Conservation (phyloP, 73 alveolate genomes). For the Uronychia binucleata region DNA sequence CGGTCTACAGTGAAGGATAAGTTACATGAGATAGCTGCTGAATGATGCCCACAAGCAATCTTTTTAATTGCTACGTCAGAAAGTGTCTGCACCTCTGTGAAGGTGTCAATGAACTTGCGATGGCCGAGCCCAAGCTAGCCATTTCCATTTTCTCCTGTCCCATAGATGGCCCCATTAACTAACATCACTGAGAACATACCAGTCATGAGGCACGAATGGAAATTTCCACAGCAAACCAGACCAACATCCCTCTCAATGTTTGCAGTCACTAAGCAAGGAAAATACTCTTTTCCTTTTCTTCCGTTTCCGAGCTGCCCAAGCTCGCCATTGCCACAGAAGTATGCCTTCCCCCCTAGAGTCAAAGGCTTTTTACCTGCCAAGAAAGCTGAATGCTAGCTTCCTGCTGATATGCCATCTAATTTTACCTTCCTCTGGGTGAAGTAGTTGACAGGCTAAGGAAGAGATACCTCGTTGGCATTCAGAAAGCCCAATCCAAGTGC, state of each 20-base stretch:
- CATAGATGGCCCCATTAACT: conserved; percentile 14
- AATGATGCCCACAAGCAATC: conserved; percentile 57
- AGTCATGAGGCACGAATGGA: conserved; percentile 1
- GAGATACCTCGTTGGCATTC: not conserved
- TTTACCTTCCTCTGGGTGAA: conserved; percentile 8
- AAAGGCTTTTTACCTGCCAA: no score
- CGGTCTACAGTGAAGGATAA: not conserved
- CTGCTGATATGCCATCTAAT: conserved; percentile 26
- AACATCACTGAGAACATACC: not conserved
- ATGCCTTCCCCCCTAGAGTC: conserved; percentile 21
- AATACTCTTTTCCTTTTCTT: not conserved
- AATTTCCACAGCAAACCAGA: not conserved
- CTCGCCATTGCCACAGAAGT: conserved; percentile 3
- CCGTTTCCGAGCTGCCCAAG: conserved; percentile 1
- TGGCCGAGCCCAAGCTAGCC: conserved; percentile 6
- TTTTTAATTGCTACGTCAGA: conserved; percentile 5
- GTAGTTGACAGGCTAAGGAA: conserved; percentile 16
- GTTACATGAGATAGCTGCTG: conserved; percentile 45
- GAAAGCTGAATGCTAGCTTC: conserved; percentile 53
- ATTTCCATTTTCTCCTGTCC: not conserved
- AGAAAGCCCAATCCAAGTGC: conserved; percentile 50
- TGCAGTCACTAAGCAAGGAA: not conserved
- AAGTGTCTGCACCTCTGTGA: not conserved
- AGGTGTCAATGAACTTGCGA: not conserved
- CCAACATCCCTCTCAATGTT: not conserved